These are phyloP conservation scores for Alternaria sp. DNA, from an alignment of 2,329 filamentous ascomycete species.

Conservation along the genomic window DNA sequence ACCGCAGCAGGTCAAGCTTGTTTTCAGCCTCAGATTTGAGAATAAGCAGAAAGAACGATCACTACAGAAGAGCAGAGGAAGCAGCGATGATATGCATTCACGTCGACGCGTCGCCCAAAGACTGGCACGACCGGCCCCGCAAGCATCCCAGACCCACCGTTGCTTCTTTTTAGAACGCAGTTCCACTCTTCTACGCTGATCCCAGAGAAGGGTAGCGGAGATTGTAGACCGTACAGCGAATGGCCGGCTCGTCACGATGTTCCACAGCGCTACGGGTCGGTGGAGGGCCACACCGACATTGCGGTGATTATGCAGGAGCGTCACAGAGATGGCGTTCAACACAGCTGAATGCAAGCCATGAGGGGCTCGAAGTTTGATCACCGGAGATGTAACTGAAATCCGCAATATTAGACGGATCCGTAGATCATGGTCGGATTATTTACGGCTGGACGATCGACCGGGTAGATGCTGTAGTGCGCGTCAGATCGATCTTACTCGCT, in stretches of 20 bases:
- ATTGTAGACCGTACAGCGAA: not conserved
- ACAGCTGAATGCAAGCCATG: not conserved
- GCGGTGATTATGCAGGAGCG: constrained; percentile 7
- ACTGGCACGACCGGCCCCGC: constrained; percentile 9
- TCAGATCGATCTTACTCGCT: constrained; percentile 1
- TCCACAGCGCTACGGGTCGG: constrained; percentile 9
- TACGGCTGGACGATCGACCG: constrained; percentile 1
- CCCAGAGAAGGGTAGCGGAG: not conserved
- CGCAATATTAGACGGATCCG: not conserved
- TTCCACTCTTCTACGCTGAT: constrained; percentile 2
- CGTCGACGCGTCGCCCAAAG: not conserved
- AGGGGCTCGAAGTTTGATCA: not conserved
- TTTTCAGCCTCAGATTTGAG: not conserved
- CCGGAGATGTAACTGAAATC: not conserved
- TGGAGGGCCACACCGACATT: constrained; percentile 1
- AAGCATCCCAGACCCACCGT: constrained; percentile 2
- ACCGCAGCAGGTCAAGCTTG: constrained; percentile 1
- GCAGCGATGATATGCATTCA: constrained; percentile 8
- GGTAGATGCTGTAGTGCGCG: not conserved
- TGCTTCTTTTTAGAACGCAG: constrained; percentile 4
- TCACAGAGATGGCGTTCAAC: not conserved
- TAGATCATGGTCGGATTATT: constrained; percentile 2
- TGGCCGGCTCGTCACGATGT: not conserved
- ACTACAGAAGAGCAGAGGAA: not conserved
- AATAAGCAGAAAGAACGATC: not conserved